Evolutionary conservation across 2,329 filamentous ascomycete species (phyloP).

Genomic region (Fusarium burgessii): DNA sequence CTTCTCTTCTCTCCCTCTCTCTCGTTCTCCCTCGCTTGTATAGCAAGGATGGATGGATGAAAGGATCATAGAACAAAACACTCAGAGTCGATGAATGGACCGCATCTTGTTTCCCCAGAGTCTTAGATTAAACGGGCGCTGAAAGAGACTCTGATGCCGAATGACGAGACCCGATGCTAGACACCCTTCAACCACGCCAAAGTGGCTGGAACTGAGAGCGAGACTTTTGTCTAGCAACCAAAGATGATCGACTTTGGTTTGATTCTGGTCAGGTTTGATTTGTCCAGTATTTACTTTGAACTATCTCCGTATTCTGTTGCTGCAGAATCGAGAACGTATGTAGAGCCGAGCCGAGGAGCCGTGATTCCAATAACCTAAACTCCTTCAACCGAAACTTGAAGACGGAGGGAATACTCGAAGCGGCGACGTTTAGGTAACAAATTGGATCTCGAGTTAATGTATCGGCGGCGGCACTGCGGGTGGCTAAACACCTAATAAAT

Average conservation of each 20-base stretch:
- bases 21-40: not conserved
- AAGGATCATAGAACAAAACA: not conserved
- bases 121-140: slow-evolving; percentile 33
- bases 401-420: slow-evolving; percentile 27
- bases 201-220: slow-evolving; percentile 24
- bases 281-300: slow-evolving; percentile 15
- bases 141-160: slow-evolving; percentile 29
- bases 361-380: slow-evolving; percentile 3
- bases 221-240: slow-evolving; percentile 15
- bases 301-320: not conserved
- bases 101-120: slow-evolving; percentile 40
- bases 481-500: slow-evolving; percentile 30
- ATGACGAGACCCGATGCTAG: slow-evolving; percentile 36
- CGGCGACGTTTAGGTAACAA: slow-evolving; percentile 40
- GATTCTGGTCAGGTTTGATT: not conserved
- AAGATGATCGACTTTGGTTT: slow-evolving; percentile 1
- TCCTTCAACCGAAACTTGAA: slow-evolving; percentile 8
- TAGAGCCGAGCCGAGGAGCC: slow-evolving; percentile 22
- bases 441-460: slow-evolving; percentile 7
- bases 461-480: slow-evolving; percentile 30
- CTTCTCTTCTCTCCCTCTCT: not conserved
- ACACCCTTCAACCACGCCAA: slow-evolving; percentile 10
- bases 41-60: not conserved
- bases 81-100: slow-evolving; percentile 23
- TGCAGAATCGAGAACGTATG: slow-evolving; percentile 4